Base-by-base conservation (phyloP, 2,329 filamentous ascomycete genomes). In the Penicillium concentricum region DNA sequence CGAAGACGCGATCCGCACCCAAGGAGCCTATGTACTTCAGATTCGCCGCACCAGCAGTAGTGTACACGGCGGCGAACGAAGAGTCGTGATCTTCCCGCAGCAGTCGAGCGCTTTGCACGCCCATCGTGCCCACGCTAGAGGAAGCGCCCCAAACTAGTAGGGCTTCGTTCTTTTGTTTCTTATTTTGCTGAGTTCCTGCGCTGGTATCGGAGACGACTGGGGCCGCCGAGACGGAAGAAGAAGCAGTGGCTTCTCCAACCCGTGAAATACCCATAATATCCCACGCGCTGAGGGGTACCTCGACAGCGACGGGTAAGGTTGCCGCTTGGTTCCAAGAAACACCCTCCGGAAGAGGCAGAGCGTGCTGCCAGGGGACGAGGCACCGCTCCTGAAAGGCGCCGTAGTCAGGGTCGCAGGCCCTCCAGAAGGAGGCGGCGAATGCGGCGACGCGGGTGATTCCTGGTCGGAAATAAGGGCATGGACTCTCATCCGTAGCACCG, bases 81-180 rank as follows among this genome's bases (percentile, higher is more conserved):
- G 74, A 73, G 22, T 44, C 49, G 1, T 5, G 54, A 51, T 78
- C 67, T 10, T 74, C 63, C 1, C 74, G 71, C 16, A 80, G 57
- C 4, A 76, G 2, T 4, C 69, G 68, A 8, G 72, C 76, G 3
- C 51, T 71, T 58, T 79, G 77, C 4, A 80, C 76, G 0, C 74
- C 74, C 74, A 79, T 77, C 0, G 72, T 76, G 2, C 77, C 78
- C 2, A 80, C 73, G 43, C 78, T 80, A 0, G 76, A 79, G 10
- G 76, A 78, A 4, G 73, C 78, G 1, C 78, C 78, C 78, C 77
- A 80, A 32, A 80, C 69, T 0, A 80, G 49, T 3, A 80, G 65
- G 2, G 62, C 73, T 51, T 75, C 70, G 54, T 24, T 68, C 56
- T 71, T 71, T 13, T 22, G 22, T 5, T 20, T 30, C 2, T 20